These are phyloP conservation scores for Aspergillus sclerotioniger DNA, from an alignment of 495 filamentous ascomycete species.

Conservation along the genomic window DNA sequence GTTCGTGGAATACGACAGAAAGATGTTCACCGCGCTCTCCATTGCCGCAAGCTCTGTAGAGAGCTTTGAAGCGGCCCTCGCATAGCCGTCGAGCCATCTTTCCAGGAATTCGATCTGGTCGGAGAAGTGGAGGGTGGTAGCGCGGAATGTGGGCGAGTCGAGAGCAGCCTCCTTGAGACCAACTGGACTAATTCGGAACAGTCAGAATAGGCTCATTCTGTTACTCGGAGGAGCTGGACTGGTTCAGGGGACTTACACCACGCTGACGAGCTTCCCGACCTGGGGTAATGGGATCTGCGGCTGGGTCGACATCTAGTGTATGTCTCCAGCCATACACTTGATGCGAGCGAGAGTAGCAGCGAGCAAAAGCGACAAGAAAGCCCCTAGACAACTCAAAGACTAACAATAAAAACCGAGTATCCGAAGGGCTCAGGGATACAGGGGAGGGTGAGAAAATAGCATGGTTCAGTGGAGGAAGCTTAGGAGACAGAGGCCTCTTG, in stretches of 20 bases:
- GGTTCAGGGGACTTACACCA: conserved; percentile 45
- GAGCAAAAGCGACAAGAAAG: conserved; percentile 6
- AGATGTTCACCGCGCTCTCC: conserved; percentile 68
- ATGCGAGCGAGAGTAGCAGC: conserved; percentile 21
- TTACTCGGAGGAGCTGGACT: background rate
- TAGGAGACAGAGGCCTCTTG: conserved; percentile 19
- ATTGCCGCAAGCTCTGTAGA: conserved; percentile 67
- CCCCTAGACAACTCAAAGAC: conserved; percentile 1
- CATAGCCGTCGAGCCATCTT: conserved; percentile 87
- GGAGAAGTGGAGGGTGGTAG: conserved; percentile 80
- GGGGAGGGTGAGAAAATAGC: conserved; percentile 18
- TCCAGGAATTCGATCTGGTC: conserved; percentile 92
- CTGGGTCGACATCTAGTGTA: conserved; percentile 49
- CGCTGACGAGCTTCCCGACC: conserved; percentile 54
- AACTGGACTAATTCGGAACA: conserved; percentile 61
- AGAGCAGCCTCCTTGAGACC: conserved; percentile 89
- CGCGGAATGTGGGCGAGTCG: conserved; percentile 93
- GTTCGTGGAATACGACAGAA: conserved; percentile 68
- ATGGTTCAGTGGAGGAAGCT: conserved; percentile 9
- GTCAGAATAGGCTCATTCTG: conserved; percentile 13
- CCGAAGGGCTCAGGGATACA: conserved; percentile 13
- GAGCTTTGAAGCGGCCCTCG: conserved; percentile 74
- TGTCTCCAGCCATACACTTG: conserved; percentile 41
- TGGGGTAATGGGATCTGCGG: conserved; percentile 44
- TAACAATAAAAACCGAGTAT: conserved; percentile 6